Conservation (phyloP, 257 asterid genomes). For the Nicotiana undulata region DNA sequence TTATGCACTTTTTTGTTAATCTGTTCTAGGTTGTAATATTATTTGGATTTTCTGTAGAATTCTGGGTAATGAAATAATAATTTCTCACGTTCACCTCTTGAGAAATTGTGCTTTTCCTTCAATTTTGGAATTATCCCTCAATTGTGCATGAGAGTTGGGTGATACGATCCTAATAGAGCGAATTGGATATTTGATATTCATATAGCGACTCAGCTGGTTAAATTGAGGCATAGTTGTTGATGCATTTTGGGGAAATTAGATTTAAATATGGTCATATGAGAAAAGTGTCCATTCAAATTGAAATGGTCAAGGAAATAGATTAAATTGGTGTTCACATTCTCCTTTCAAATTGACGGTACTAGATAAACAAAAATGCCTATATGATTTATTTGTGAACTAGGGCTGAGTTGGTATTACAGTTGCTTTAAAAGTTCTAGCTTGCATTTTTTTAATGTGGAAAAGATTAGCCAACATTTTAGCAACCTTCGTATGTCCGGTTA, state of each 20-base stretch:
- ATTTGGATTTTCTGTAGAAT: neutral
- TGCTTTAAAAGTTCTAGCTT: neutral
- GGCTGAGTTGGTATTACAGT: neutral
- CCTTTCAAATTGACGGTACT: neutral
- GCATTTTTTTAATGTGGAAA: neutral
- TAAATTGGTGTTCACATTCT: neutral
- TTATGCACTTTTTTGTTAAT: neutral
- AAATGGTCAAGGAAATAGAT: neutral
- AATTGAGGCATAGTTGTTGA: neutral
- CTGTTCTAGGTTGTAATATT: neutral
- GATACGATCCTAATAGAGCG: neutral
- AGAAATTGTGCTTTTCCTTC: neutral
- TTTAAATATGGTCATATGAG: neutral
- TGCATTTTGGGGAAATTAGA: neutral
- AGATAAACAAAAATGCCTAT: neutral
- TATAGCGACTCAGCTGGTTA: neutral
- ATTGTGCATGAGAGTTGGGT: neutral
- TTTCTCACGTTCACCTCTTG: neutral
- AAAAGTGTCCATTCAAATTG: neutral
- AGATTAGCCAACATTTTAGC: neutral
- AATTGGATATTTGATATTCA: neutral
- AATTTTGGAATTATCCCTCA: neutral
- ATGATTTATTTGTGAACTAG: neutral
- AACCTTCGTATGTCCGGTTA: neutral
- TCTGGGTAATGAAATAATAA: neutral